These are phyloP conservation scores for Penicillium decumbens DNA, from an alignment of 2,329 filamentous ascomycete species.

Conservation along the genomic window DNA sequence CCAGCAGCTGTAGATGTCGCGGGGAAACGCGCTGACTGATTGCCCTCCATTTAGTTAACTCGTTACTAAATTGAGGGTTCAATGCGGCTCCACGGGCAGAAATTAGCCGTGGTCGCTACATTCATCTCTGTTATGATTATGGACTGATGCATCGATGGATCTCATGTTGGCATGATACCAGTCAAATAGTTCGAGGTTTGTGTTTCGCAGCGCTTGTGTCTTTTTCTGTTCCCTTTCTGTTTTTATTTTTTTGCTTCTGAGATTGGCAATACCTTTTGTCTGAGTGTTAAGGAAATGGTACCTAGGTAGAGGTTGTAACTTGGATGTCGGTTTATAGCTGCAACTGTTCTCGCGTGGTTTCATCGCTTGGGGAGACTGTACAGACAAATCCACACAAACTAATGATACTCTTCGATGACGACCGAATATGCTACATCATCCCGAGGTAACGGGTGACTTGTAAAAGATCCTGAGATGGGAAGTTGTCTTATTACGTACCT, in stretches of 20 bases:
- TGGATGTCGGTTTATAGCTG: not conserved
- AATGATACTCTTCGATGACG: not conserved
- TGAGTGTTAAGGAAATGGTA: not conserved
- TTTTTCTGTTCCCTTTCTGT: not conserved
- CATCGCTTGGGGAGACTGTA: not conserved
- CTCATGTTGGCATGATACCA: slow-evolving; percentile 18
- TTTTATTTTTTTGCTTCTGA: not conserved
- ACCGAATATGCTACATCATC: not conserved
- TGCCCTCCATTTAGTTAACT: not conserved
- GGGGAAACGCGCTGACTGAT: slow-evolving; percentile 35
- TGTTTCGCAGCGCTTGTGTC: slow-evolving; percentile 9
- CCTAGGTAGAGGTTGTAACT: not conserved
- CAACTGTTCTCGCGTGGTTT: not conserved
- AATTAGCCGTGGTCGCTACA: not conserved
- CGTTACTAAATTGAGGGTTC: not conserved
- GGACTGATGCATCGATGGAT: slow-evolving; percentile 15
- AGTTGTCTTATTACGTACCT: not conserved
- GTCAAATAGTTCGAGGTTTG: slow-evolving; percentile 7
- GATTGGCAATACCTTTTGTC: not conserved
- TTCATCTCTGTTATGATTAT: slow-evolving; percentile 11
- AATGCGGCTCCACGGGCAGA: not conserved
- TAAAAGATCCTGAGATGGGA: not conserved
- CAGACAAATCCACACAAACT: not conserved
- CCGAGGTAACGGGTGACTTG: not conserved
- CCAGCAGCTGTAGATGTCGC: slow-evolving; percentile 8